Evolutionary conservation across 306 rosid genomes (phyloP).

Genomic region (Rosa lucieae): DNA sequence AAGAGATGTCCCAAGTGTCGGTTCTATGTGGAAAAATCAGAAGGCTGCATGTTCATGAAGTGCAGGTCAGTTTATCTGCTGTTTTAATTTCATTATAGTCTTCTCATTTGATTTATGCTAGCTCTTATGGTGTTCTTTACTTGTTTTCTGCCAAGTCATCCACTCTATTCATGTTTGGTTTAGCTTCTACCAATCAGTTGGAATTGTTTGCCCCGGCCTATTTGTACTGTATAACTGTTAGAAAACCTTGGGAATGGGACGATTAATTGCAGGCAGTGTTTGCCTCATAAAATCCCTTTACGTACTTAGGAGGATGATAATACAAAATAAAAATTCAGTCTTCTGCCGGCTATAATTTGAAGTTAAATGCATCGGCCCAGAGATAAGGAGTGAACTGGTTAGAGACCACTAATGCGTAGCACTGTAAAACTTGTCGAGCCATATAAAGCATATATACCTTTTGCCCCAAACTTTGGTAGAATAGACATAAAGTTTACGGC

Average conservation of each 20-base stretch:
- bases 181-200: background rate
- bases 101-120: background rate
- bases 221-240: too few species aligned
- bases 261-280: background rate
- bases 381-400: background rate
- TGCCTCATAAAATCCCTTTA: background rate
- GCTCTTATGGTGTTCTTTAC: background rate
- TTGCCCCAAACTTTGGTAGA: background rate
- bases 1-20: constrained; percentile 54
- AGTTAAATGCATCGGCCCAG: background rate
- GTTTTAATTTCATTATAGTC: background rate
- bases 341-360: background rate
- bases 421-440: too few species aligned
- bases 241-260: background rate
- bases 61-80: constrained; percentile 43
- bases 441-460: background rate
- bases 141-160: background rate
- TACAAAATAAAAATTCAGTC: background rate
- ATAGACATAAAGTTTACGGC: background rate
- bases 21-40: constrained; percentile 37
- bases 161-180: background rate
- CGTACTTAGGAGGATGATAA: background rate
- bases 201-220: too few species aligned
- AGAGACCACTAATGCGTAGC: background rate
- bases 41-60: constrained; percentile 43